Conservation (phyloP, 2,329 filamentous ascomycete genomes). For the Dothideomycetes sp. region DNA sequence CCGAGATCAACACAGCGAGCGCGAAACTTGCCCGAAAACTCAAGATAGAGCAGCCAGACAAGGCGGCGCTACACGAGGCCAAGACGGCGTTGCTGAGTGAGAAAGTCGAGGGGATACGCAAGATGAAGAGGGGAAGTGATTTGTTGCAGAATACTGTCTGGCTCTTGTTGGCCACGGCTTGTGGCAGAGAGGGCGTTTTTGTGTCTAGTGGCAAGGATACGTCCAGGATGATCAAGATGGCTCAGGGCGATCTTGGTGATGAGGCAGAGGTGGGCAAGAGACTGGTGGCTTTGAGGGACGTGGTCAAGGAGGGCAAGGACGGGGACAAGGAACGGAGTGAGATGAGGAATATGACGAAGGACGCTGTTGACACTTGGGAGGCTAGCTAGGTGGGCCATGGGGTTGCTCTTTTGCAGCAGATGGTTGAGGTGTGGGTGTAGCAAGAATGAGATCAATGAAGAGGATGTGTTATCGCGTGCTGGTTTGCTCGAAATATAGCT, state of each 20-base stretch:
- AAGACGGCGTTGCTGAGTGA: conserved; percentile 14
- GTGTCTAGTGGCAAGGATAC: conserved; percentile 25
- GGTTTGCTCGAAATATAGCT: too few relatives aligned
- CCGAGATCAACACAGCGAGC: conserved; percentile 14
- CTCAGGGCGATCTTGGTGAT: conserved; percentile 9
- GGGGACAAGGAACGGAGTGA: conserved; percentile 15
- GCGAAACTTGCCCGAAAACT: conserved; percentile 17
- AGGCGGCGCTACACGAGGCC: conserved; percentile 8
- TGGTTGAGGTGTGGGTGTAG: too few relatives aligned
- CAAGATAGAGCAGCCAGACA: conserved; percentile 14
- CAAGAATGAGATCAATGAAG: too few relatives aligned
- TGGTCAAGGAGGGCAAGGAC: conserved; percentile 17
- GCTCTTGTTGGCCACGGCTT: conserved; percentile 17
- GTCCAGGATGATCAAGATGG: conserved; percentile 23
- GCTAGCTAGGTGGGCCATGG: too few relatives aligned
- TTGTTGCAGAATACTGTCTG: conserved; percentile 23
- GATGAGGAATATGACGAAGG: conserved; percentile 17
- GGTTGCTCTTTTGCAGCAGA: too few relatives aligned
- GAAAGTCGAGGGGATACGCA: conserved; percentile 15
- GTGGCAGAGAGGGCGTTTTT: conserved; percentile 14
- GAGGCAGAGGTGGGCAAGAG: conserved; percentile 14
- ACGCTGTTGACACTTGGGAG: too few relatives aligned
- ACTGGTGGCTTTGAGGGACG: conserved; percentile 18
- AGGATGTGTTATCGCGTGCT: too few relatives aligned
- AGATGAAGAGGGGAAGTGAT: conserved; percentile 18